Percentiles rank a stretch among this genome's conserved stretches.
These are phyloP conservation scores for Grosmannia clavigera DNA, from an alignment of 2,329 filamentous ascomycete genomes.

Conservation along the genomic window DNA sequence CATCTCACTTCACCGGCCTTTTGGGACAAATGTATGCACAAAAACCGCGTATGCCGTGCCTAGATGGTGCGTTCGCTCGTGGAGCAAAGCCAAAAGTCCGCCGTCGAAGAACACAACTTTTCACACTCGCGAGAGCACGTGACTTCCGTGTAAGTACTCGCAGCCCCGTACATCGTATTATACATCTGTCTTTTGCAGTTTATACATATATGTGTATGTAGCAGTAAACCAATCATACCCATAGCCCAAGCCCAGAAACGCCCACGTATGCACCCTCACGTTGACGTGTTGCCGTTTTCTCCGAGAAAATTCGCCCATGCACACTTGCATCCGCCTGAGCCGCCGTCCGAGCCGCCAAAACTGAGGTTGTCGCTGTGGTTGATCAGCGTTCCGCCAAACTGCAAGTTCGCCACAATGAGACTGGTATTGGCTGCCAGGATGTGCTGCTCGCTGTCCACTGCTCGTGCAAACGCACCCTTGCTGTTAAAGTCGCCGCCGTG, in stretches of 20 bases:
- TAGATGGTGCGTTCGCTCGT: not conserved
- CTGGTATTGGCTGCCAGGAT: slow-evolving; percentile 30
- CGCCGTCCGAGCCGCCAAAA: slow-evolving; percentile 50
- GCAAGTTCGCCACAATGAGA: slow-evolving; percentile 36
- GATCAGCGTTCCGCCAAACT: slow-evolving; percentile 36
- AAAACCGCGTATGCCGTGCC: not conserved
- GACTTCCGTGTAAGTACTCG: not conserved
- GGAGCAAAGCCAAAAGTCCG: not conserved
- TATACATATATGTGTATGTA: too few species aligned
- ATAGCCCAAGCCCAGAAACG: not conserved
- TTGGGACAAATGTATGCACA: not conserved
- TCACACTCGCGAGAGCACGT: not conserved
- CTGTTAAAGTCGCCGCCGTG: slow-evolving; percentile 42
- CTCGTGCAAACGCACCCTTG: slow-evolving; percentile 44
- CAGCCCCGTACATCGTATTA: too few species aligned
- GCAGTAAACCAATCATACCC: too few species aligned
- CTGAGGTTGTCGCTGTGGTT: slow-evolving; percentile 34
- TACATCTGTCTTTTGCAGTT: too few species aligned
- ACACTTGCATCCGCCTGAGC: slow-evolving; percentile 49
- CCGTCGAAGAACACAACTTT: not conserved
- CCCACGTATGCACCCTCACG: not conserved
- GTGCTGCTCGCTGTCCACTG: slow-evolving; percentile 28
- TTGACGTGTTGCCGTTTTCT: slow-evolving; percentile 10
- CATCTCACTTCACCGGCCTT: not conserved
- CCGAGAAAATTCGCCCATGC: slow-evolving; percentile 43